phyloP scores from a whole-genome alignment of 2,329 filamentous ascomycete species.

The Exophiala dermatitidis region DNA sequence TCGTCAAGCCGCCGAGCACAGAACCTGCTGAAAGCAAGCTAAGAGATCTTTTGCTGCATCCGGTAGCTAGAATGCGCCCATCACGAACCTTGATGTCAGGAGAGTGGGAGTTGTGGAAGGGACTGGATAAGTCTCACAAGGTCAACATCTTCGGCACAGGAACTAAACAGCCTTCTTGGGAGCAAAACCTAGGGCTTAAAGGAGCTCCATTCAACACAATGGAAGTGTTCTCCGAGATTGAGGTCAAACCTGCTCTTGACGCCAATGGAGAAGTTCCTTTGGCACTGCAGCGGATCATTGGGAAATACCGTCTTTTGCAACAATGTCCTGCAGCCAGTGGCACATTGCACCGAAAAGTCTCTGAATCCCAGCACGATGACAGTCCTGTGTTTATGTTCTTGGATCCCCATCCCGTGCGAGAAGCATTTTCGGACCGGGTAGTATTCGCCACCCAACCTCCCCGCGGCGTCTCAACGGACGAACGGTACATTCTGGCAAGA shows the following conservation, averaged over 20 bases:
- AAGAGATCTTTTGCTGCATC: slow-evolving; percentile 39
- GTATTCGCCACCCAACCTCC: slow-evolving; percentile 44
- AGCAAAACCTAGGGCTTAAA: slow-evolving; percentile 37
- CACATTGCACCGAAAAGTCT: slow-evolving; percentile 11
- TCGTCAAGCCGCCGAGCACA: slow-evolving; percentile 36
- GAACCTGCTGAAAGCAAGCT: slow-evolving; percentile 36
- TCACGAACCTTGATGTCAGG: slow-evolving; percentile 31
- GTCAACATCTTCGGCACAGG: slow-evolving; percentile 35
- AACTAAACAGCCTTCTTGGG: slow-evolving; percentile 33
- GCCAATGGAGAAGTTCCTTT: not conserved
- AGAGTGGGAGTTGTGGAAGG: slow-evolving; percentile 41
- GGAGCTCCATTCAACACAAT: slow-evolving; percentile 33
- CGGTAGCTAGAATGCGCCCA: slow-evolving; percentile 44
- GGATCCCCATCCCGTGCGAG: slow-evolving; percentile 47
- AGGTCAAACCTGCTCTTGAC: not conserved
- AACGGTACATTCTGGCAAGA: slow-evolving; percentile 41
- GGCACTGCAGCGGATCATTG: slow-evolving; percentile 1
- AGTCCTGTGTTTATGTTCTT: slow-evolving; percentile 50
- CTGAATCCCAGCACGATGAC: not conserved
- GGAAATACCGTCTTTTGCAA: slow-evolving; percentile 11
- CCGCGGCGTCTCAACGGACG: slow-evolving; percentile 41
- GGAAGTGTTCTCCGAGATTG: slow-evolving; percentile 28
- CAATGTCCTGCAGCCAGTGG: slow-evolving; percentile 18
- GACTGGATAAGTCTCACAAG: slow-evolving; percentile 26
- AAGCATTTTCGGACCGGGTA: slow-evolving; percentile 45